Conservation (phyloP, 2,329 filamentous ascomycete genomes). For the Pyrenophora seminiperda region DNA sequence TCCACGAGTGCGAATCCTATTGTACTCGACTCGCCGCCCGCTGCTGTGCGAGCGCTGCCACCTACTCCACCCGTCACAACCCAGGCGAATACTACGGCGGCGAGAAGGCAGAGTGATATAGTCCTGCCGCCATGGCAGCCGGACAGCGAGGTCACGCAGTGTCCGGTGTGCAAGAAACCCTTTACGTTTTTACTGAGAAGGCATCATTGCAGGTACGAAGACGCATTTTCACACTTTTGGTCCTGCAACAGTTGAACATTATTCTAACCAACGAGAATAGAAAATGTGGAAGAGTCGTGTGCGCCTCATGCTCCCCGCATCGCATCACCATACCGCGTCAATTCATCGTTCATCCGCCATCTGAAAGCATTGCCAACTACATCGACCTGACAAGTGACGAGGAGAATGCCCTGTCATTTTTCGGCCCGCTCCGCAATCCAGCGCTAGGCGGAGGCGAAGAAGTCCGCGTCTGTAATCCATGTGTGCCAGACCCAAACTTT, state of each 20-base stretch:
- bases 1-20: constrained; percentile 31
- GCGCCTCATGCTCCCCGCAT: constrained; percentile 86
- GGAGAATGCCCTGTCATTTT: constrained; percentile 32
- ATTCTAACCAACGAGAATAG: constrained; percentile 48
- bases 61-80: constrained; percentile 18
- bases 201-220: constrained; percentile 81
- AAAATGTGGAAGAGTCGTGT: constrained; percentile 93
- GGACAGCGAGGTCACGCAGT: constrained; percentile 78
- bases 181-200: constrained; percentile 88
- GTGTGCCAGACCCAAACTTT: constrained; percentile 71
- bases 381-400: constrained; percentile 54
- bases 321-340: constrained; percentile 92
- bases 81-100: constrained; percentile 11
- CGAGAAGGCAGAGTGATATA: constrained; percentile 51
- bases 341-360: constrained; percentile 79
- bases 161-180: constrained; percentile 78
- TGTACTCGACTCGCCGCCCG: constrained; percentile 28
- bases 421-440: constrained; percentile 50
- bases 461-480: constrained; percentile 73
- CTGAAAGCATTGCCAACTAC: constrained; percentile 32
- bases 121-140: constrained; percentile 83
- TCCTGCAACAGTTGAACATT: not conserved
- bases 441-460: constrained; percentile 68
- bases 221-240: not conserved
- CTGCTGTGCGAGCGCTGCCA: constrained; percentile 14